phyloP scores from a whole-genome alignment of 2,329 filamentous ascomycete species.

The Karstenula rhodostoma region DNA sequence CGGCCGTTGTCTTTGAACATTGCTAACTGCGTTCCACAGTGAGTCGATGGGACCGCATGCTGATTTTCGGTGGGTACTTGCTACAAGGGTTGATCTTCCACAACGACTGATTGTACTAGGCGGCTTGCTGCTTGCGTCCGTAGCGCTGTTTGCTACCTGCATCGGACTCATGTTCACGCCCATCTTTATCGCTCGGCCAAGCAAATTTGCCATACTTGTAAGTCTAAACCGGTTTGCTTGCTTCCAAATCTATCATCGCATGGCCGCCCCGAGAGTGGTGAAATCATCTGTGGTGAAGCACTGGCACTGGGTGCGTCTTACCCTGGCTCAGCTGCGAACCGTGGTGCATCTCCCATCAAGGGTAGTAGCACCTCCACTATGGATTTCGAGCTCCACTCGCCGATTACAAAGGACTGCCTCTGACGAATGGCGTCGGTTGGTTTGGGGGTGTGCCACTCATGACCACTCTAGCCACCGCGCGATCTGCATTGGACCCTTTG shows the following conservation, averaged over 20 bases:
- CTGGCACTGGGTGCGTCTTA: slow-evolving; percentile 37
- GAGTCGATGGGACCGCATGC: slow-evolving; percentile 93
- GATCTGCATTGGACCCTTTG: slow-evolving; percentile 44
- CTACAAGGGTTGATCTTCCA: neutral
- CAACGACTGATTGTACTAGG: slow-evolving; percentile 62
- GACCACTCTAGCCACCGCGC: slow-evolving; percentile 47
- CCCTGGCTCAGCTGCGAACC: slow-evolving; percentile 41
- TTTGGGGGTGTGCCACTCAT: slow-evolving; percentile 37
- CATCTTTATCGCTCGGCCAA: slow-evolving; percentile 77
- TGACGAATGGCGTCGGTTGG: slow-evolving; percentile 28
- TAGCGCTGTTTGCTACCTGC: slow-evolving; percentile 91
- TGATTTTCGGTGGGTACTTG: slow-evolving; percentile 74
- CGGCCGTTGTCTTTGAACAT: slow-evolving; percentile 36
- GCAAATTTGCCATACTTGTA: slow-evolving; percentile 96
- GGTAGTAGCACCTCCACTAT: slow-evolving; percentile 16
- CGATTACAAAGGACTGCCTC: slow-evolving; percentile 24
- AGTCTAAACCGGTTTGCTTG: slow-evolving; percentile 59
- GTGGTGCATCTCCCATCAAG: slow-evolving; percentile 32
- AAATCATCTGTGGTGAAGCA: slow-evolving; percentile 30
- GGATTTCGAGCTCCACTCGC: slow-evolving; percentile 23
- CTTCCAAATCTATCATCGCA: slow-evolving; percentile 23
- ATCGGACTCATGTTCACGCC: slow-evolving; percentile 81
- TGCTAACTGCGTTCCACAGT: slow-evolving; percentile 65
- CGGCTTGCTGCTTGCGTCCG: slow-evolving; percentile 86
- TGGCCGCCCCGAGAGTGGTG: slow-evolving; percentile 28